phyloP scores from a whole-genome alignment of 1,284 basidiomycete genomes.

The Melanopsichium pennsylvanicum region DNA sequence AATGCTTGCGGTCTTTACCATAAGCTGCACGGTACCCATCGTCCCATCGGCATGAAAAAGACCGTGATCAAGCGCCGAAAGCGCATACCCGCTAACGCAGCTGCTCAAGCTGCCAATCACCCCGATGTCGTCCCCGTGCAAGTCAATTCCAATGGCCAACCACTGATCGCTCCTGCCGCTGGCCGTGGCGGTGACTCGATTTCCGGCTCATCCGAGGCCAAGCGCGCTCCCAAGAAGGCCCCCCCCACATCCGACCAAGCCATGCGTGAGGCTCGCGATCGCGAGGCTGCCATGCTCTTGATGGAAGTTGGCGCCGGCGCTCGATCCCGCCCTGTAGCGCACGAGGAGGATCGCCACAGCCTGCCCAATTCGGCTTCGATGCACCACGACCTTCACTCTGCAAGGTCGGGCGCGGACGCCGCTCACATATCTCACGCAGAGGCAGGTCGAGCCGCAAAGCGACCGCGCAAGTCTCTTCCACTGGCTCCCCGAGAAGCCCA shows the following conservation, averaged over 20 bases:
- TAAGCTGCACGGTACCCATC: conserved; percentile 95
- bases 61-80: conserved; percentile 97
- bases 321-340: conserved; percentile 14
- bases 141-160: conserved; percentile 41
- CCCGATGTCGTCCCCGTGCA: conserved; percentile 39
- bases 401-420: conserved; percentile 8
- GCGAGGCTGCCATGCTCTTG: conserved; percentile 62
- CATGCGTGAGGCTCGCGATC: conserved; percentile 54
- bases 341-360: conserved; percentile 26
- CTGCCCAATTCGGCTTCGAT: conserved; percentile 19
- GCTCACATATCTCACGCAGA: conserved; percentile 12
- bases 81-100: conserved; percentile 71
- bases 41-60: conserved; percentile 98
- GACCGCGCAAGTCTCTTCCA: conserved; percentile 34
- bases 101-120: conserved; percentile 33
- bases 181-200: conserved; percentile 18
- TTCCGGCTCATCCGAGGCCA: conserved; percentile 11
- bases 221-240: conserved; percentile 30
- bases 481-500: conserved; percentile 21
- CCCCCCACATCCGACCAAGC: conserved; percentile 29
- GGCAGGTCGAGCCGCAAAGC: conserved; percentile 22
- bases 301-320: conserved; percentile 59
- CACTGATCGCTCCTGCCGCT: conserved; percentile 40
- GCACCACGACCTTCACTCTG: conserved; percentile 29
- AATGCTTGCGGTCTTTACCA: conserved; percentile 88